Conservation (phyloP, 192 early-diverging fungal genomes). For the Coemansia sp. region DNA sequence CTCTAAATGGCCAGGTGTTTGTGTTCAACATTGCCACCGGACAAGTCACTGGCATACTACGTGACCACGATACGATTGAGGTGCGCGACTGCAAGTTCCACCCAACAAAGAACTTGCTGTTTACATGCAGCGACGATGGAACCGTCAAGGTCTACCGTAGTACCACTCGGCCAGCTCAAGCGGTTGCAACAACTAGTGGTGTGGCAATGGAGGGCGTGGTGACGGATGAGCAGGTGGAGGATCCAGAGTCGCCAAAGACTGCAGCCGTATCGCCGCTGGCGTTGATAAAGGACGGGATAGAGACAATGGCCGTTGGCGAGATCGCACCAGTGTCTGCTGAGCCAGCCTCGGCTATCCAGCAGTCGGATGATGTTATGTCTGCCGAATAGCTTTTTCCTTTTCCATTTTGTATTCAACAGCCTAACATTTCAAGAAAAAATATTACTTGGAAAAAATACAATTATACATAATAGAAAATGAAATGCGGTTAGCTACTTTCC, state of each 20-base stretch:
- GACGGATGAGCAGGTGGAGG: neutral
- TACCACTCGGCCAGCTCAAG: constrained; percentile 2
- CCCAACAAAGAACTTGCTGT: constrained; percentile 70
- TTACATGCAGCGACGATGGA: constrained; percentile 84
- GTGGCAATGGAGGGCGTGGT: neutral
- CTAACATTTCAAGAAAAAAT: neutral
- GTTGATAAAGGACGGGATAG: constrained; percentile 34
- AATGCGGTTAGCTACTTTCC: constrained; percentile 15
- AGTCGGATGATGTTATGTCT: neutral
- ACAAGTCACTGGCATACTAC: constrained; percentile 69
- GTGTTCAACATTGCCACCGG: constrained; percentile 77
- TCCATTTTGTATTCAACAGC: neutral
- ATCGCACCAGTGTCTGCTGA: neutral
- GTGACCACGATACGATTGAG: constrained; percentile 89
- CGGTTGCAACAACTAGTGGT: neutral
- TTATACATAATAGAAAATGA: constrained; percentile 2
- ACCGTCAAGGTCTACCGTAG: constrained; percentile 60
- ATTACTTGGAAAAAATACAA: neutral
- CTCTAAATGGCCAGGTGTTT: constrained; percentile 84
- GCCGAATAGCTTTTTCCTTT: neutral
- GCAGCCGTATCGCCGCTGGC: constrained; percentile 37
- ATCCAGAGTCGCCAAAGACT: constrained; percentile 23
- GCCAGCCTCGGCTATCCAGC: neutral
- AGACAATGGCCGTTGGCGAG: constrained; percentile 42
- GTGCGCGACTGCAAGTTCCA: constrained; percentile 93